phyloP scores from a whole-genome alignment of 2,329 filamentous ascomycete genomes.

The Elsinoe perseae region DNA sequence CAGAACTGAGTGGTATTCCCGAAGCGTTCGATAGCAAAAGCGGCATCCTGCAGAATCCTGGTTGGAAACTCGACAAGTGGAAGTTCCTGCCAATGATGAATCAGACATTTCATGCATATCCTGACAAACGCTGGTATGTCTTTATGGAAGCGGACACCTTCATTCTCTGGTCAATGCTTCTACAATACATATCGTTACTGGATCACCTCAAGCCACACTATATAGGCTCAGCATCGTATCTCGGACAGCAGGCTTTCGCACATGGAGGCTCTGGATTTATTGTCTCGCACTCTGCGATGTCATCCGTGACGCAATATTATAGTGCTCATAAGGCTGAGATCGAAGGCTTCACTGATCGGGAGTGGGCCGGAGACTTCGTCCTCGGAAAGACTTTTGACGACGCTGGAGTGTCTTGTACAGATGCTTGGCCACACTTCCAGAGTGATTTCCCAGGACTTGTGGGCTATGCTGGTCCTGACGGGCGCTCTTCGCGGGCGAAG shows the following conservation, averaged over 20 bases:
- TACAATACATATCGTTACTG: slow-evolving; percentile 34
- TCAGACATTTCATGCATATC: slow-evolving; percentile 26
- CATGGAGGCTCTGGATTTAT: slow-evolving; percentile 39
- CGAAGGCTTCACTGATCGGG: slow-evolving; percentile 23
- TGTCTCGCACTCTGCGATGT: slow-evolving; percentile 35
- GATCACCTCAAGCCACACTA: slow-evolving; percentile 37
- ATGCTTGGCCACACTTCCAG: slow-evolving; percentile 26
- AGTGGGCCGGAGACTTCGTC: slow-evolving; percentile 28
- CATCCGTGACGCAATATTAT: slow-evolving; percentile 32
- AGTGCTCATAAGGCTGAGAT: slow-evolving; percentile 30
- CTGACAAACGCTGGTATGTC: slow-evolving; percentile 50
- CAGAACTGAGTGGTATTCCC: slow-evolving; percentile 21
- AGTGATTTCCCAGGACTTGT: slow-evolving; percentile 26
- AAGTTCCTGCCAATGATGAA: slow-evolving; percentile 49
- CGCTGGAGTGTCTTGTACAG: slow-evolving; percentile 21
- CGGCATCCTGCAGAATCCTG: slow-evolving; percentile 27
- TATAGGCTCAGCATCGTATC: slow-evolving; percentile 32
- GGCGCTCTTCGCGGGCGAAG: not conserved
- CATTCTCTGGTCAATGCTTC: slow-evolving; percentile 42
- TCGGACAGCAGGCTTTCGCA: slow-evolving; percentile 34
- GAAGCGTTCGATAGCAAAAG: not conserved
- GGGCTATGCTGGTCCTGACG: slow-evolving; percentile 18
- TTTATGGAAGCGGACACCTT: slow-evolving; percentile 54
- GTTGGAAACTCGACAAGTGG: slow-evolving; percentile 40
- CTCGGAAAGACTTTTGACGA: slow-evolving; percentile 24